Conservation (phyloP, 179 eudicot species). For the Spergularia azorica region DNA sequence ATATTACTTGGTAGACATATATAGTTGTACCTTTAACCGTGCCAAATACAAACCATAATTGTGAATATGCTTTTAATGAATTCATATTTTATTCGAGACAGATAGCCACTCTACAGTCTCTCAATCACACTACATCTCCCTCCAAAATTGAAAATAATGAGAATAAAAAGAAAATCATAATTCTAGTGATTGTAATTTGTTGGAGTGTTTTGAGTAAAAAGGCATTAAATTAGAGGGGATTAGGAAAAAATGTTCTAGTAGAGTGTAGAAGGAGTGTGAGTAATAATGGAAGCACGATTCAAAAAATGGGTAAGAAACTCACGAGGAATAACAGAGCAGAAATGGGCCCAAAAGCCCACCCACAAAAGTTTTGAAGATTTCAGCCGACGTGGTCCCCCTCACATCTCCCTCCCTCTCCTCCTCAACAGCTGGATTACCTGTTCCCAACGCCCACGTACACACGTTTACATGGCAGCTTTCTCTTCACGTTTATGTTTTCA, state of each 20-base stretch:
- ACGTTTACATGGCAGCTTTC: neutral
- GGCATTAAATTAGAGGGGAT: neutral
- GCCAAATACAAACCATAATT: no score
- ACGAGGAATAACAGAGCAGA: constrained; percentile 18
- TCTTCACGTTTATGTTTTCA: no score
- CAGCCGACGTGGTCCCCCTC: neutral
- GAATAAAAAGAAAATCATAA: no score
- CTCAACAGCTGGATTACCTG: constrained; percentile 13
- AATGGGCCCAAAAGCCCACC: constrained; percentile 15
- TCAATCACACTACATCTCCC: no score
- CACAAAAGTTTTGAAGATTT: neutral
- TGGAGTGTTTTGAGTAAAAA: no score
- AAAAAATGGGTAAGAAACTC: constrained; percentile 16
- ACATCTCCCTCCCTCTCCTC: neutral
- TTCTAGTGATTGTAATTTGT: no score
- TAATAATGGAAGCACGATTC: constrained; percentile 22
- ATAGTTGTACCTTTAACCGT: no score
- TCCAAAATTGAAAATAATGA: no score
- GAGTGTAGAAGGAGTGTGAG: constrained; percentile 5
- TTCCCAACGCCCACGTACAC: constrained; percentile 5
- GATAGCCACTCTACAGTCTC: no score
- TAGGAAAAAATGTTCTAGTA: neutral
- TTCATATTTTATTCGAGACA: no score
- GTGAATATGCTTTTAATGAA: no score
- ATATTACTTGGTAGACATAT: no score